Evolutionary conservation across 2,329 filamentous ascomycete genomes (phyloP).

Genomic region (Arthrobotrys iridis): DNA sequence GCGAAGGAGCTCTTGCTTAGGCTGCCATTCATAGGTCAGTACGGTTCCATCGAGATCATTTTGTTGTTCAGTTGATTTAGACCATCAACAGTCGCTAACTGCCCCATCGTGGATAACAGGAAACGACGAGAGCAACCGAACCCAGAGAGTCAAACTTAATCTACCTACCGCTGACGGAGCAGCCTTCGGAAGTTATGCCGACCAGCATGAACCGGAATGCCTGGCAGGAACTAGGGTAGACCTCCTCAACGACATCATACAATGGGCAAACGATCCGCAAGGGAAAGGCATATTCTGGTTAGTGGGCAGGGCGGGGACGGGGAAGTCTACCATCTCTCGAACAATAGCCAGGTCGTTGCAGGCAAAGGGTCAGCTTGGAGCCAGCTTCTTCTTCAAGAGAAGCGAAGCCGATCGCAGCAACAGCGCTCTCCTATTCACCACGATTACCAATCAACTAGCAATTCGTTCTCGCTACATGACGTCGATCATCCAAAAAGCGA

Average conservation of each 20-base stretch:
- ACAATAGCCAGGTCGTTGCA: too few species aligned
- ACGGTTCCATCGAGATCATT: too few species aligned
- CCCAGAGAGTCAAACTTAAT: too few species aligned
- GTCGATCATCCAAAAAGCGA: not conserved
- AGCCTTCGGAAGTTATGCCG: not conserved
- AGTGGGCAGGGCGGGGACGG: constrained; percentile 50
- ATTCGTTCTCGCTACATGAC: not conserved
- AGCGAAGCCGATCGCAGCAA: constrained; percentile 6
- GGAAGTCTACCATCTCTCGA: too few species aligned
- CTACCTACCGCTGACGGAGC: not conserved
- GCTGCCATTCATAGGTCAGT: too few species aligned
- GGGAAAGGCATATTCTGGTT: constrained; percentile 60
- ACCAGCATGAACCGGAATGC: constrained; percentile 56
- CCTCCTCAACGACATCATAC: constrained; percentile 54
- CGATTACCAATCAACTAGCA: constrained; percentile 11
- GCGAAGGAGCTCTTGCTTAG: too few species aligned
- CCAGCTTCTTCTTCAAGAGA: too few species aligned
- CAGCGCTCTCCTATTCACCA: constrained; percentile 25
- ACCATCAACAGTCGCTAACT: too few species aligned
- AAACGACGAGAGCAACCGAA: too few species aligned
- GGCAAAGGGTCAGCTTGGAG: too few species aligned
- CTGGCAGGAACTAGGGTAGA: constrained; percentile 56
- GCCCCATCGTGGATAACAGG: too few species aligned
- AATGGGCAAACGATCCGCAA: constrained; percentile 22
- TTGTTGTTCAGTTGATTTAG: too few species aligned